These are phyloP conservation scores for Sarcodon aspratus DNA, from an alignment of 768 basidiomycete species.

Conservation along the genomic window DNA sequence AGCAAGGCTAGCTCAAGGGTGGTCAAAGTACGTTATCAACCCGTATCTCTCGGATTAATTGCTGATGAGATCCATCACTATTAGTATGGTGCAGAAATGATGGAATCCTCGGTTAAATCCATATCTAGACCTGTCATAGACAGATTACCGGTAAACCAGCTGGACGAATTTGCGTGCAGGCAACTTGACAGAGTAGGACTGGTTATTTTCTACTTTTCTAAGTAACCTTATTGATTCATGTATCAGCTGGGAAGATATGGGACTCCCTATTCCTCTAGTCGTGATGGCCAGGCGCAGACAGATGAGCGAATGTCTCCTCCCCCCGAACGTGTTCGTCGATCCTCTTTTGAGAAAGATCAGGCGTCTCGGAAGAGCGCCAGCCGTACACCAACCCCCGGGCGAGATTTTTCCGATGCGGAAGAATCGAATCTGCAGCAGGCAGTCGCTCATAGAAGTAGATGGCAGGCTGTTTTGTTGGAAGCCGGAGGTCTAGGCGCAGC, in stretches of 20 bases:
- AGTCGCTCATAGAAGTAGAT: conserved; percentile 64
- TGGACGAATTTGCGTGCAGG: conserved; percentile 84
- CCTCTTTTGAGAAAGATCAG: conserved; percentile 6
- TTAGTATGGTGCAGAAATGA: conserved; percentile 80
- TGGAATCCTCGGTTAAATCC: conserved; percentile 74
- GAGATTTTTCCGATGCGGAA: conserved; percentile 6
- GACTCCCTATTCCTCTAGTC: neutral
- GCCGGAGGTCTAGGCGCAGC: conserved; percentile 84
- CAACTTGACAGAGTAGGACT: conserved; percentile 70
- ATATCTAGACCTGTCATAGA: conserved; percentile 77
- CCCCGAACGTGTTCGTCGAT: neutral
- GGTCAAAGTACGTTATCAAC: conserved; percentile 50
- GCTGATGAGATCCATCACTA: neutral
- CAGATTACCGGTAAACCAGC: conserved; percentile 59
- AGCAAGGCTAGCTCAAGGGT: conserved; percentile 77
- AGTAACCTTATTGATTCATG: conserved; percentile 7
- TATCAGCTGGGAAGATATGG: conserved; percentile 1
- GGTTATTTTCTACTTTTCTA: neutral
- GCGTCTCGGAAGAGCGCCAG: conserved; percentile 8
- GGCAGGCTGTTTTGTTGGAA: conserved; percentile 78
- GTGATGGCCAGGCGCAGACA: neutral
- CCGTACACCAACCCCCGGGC: conserved; percentile 4
- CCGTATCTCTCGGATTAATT: neutral
- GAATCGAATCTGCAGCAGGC: conserved; percentile 28
- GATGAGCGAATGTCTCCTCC: neutral